Evolutionary conservation across 495 filamentous ascomycete species (phyloP).

Genomic region (Aspergillus mulundensis): DNA sequence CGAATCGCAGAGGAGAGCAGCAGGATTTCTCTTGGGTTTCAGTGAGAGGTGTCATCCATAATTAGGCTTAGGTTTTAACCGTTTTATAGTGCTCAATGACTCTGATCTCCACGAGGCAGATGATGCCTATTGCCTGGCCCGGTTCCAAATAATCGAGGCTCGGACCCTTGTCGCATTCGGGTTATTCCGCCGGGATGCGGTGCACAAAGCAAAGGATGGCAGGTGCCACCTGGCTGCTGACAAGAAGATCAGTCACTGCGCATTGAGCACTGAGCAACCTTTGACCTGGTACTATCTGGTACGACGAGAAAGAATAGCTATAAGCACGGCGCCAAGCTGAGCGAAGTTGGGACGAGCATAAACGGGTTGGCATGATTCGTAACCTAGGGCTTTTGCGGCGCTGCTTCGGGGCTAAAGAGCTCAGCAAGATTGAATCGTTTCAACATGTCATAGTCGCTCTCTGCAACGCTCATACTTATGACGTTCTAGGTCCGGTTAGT

Average conservation of each 20-base stretch:
- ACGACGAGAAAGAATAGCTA: neutral
- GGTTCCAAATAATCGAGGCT: neutral
- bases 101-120: neutral
- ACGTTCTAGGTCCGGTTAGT: conserved; percentile 53
- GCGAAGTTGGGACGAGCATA: neutral
- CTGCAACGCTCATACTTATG: conserved; percentile 74
- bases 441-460: conserved; percentile 56
- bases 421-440: conserved; percentile 20
- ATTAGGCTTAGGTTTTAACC: neutral
- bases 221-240: neutral
- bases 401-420: conserved; percentile 10
- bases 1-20: neutral
- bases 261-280: neutral
- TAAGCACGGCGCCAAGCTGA: conserved; percentile 3
- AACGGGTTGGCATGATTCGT: neutral
- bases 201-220: neutral
- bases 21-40: conserved; percentile 2
- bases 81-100: neutral
- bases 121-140: neutral
- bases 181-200: neutral
- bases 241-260: neutral
- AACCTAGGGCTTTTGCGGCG: neutral
- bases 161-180: conserved; percentile 1
- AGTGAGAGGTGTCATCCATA: neutral
- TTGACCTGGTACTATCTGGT: neutral